phyloP scores from a whole-genome alignment of 805 yeast species.

The Sugiyamaella lignohabitans region DNA sequence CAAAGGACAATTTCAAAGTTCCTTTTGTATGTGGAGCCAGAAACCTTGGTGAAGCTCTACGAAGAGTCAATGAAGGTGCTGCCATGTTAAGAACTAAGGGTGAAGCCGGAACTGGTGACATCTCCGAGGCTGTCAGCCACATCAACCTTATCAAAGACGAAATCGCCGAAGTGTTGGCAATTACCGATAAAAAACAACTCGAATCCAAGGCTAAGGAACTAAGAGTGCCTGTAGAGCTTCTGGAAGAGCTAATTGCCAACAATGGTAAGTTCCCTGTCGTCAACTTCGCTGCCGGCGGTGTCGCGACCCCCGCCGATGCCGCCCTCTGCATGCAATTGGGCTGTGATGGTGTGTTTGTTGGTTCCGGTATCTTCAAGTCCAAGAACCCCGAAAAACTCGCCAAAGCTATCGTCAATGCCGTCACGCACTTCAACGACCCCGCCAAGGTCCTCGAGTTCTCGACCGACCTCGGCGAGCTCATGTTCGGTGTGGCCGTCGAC shows the following conservation, averaged over 20 bases:
- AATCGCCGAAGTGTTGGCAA: conserved; percentile 41
- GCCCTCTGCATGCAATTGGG: conserved; percentile 77
- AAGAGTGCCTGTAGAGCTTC: conserved; percentile 52
- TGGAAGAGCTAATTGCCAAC: conserved; percentile 41
- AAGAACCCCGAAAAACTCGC: conserved; percentile 68
- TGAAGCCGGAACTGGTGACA: conserved; percentile 86
- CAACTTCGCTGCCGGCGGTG: conserved; percentile 84
- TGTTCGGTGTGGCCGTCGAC: conserved; percentile 64
- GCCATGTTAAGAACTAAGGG: conserved; percentile 86
- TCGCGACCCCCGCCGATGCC: conserved; percentile 84
- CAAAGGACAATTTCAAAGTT: conserved; percentile 52
- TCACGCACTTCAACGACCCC: conserved; percentile 62
- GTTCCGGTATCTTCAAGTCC: conserved; percentile 74
- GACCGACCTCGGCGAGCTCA: conserved; percentile 65
- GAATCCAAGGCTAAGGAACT: conserved; percentile 46
- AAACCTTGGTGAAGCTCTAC: conserved; percentile 73
- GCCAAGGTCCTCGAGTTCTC: conserved; percentile 54
- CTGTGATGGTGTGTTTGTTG: conserved; percentile 73
- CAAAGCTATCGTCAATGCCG: conserved; percentile 72
- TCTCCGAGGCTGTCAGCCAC: conserved; percentile 75
- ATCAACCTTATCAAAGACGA: conserved; percentile 54
- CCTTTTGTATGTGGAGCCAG: conserved; percentile 85
- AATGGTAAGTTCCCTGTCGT: conserved; percentile 70
- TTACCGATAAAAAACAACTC: conserved; percentile 36
- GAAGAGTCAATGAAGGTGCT: conserved; percentile 76